Evolutionary conservation across 139 green algal species (phyloP), one percentile per base, ranked within the genome.

Genomic region (Gonium pectorale): DNA sequence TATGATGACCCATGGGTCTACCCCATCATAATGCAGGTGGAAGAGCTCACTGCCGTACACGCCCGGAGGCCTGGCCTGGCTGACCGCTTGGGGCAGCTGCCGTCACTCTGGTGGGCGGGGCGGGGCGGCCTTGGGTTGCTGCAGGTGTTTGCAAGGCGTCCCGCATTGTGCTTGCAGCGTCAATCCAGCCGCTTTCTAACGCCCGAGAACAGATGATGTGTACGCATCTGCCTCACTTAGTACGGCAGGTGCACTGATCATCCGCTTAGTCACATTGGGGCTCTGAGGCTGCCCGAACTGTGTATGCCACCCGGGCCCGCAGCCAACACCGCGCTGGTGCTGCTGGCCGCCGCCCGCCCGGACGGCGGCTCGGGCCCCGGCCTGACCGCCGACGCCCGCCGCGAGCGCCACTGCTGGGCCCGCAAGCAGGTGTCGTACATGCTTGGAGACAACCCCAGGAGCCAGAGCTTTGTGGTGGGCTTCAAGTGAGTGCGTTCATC

Each of bases 1-100:
- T 59, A 17, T n/a, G n/a, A 63, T 49, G 6, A 91, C 90, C 9
- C 13, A n/a, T n/a, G n/a, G n/a, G n/a, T n/a, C n/a, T n/a, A n/a
- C n/a, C n/a, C n/a, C n/a, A n/a, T n/a, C n/a, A n/a, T n/a, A n/a
- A n/a, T n/a, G n/a, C n/a, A 74, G 67, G 67, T 74, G 40, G 40
- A 74, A 15, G 40, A 35, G 7, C 67, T 4, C 40, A 26, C 9
- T 1, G 22, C 40, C 67, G 2, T 74, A 40, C 41, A 91, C 90
- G 15, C 26, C 54, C 29, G 88, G 92, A 24, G 88, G 92, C 56
- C 82, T 92, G 54, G 54, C 86, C 24, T 92, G 81, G 81, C 51
- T 67, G 33, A 56, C 44, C 38, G 37, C 49, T 24, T 92, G 88
- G 87, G 64, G 89, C 41, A 90, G 78, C 81, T 54, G 64, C 41